Conservation (phyloP, 352 stramenopile genomes). For the Phytophthora ohioensis region DNA sequence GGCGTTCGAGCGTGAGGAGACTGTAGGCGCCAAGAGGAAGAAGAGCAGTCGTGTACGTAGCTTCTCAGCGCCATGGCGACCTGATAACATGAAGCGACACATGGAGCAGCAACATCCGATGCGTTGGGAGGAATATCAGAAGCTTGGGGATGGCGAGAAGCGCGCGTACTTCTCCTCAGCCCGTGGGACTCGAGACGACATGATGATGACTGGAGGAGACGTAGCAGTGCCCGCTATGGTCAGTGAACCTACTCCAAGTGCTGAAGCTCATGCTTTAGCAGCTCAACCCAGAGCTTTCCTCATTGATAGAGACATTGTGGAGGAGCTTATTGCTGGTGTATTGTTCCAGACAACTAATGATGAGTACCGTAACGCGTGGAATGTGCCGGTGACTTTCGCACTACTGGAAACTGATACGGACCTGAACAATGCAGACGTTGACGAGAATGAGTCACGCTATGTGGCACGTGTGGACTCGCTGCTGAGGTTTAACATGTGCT, state of each 20-base stretch:
- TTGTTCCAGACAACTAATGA: slow-evolving; percentile 25
- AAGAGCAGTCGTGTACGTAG: slow-evolving; percentile 35
- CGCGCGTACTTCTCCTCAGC: slow-evolving; percentile 25
- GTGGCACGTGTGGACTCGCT: slow-evolving; percentile 35
- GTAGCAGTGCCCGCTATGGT: slow-evolving; percentile 19
- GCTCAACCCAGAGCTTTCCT: slow-evolving; percentile 27
- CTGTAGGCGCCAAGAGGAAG: slow-evolving; percentile 45
- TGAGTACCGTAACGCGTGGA: slow-evolving; percentile 40
- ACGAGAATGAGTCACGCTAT: slow-evolving; percentile 40
- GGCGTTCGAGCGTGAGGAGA: slow-evolving; percentile 38
- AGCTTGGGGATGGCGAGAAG: slow-evolving; percentile 32
- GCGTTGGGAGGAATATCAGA: slow-evolving; percentile 40
- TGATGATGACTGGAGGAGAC: slow-evolving; percentile 1
- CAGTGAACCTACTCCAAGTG: slow-evolving; percentile 22
- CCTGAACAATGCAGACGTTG: slow-evolving; percentile 7
- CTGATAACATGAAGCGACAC: slow-evolving; percentile 48
- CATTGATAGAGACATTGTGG: slow-evolving; percentile 38
- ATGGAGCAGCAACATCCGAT: slow-evolving; percentile 43
- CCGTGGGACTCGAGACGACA: slow-evolving; percentile 4
- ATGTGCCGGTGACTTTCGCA: slow-evolving; percentile 32
- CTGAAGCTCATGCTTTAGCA: slow-evolving; percentile 16
- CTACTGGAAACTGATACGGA: slow-evolving; percentile 11
- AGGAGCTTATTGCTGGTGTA: slow-evolving; percentile 32
- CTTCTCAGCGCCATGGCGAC: slow-evolving; percentile 43
- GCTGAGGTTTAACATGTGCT: slow-evolving; percentile 41